Conservation (phyloP, 2,329 filamentous ascomycete species). For the Chrysoporthe cubensis region DNA sequence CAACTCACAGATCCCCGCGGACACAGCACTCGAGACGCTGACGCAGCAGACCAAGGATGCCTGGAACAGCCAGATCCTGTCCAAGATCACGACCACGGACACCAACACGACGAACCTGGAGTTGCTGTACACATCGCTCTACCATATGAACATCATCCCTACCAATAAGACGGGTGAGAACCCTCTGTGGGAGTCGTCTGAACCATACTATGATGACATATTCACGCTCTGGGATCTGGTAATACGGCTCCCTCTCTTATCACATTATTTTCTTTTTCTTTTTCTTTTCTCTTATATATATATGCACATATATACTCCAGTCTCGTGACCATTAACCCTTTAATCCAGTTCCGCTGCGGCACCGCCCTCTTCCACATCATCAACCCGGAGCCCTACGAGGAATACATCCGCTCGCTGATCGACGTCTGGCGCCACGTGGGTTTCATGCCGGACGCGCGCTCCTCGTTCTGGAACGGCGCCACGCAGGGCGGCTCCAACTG, state of each 20-base stretch:
- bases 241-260: slow-evolving; percentile 22
- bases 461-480: slow-evolving; percentile 70
- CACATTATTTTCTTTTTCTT: not conserved
- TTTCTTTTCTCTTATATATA: too few relatives aligned
- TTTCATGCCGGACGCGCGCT: slow-evolving; percentile 68
- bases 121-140: slow-evolving; percentile 69
- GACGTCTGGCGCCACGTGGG: slow-evolving; percentile 70
- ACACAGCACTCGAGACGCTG: slow-evolving; percentile 48
- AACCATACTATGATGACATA: slow-evolving; percentile 74
- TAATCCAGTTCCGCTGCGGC: slow-evolving; percentile 62
- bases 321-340: not conserved
- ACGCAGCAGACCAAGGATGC: slow-evolving; percentile 50
- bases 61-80: slow-evolving; percentile 67
- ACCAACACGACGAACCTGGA: slow-evolving; percentile 58
- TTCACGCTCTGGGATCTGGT: slow-evolving; percentile 69
- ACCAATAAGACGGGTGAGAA: slow-evolving; percentile 75
- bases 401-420: slow-evolving; percentile 68
- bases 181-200: slow-evolving; percentile 63
- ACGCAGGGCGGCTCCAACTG: slow-evolving; percentile 72
- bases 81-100: slow-evolving; percentile 65
- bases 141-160: slow-evolving; percentile 71
- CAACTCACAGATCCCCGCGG: slow-evolving; percentile 57
- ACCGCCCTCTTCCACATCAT: slow-evolving; percentile 68
- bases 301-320: too few relatives aligned
- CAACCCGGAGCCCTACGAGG: slow-evolving; percentile 65